Conservation (phyloP, 495 filamentous ascomycete species). For the Xylaria sp. region DNA sequence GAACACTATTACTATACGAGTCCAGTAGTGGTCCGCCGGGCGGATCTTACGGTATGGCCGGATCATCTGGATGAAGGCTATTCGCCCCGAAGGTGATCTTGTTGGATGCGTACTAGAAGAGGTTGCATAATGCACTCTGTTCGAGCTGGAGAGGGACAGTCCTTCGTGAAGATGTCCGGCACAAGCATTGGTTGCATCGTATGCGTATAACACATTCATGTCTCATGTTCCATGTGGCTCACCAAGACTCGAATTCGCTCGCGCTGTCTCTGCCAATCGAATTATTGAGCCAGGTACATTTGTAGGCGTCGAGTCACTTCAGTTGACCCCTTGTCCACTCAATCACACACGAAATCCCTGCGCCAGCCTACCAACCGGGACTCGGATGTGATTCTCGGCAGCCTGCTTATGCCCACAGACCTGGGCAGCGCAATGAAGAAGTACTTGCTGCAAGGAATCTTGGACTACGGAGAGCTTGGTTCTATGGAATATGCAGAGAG, state of each 20-base stretch:
- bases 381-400: slow-evolving; percentile 2
- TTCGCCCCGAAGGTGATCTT: not conserved
- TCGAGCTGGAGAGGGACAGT: not conserved
- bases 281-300: not conserved
- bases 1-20: not conserved
- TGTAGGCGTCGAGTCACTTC: slow-evolving; percentile 12
- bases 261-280: slow-evolving; percentile 2
- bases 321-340: slow-evolving; percentile 1
- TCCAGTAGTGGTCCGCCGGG: not conserved
- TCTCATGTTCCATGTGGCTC: not conserved
- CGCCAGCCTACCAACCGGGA: slow-evolving; percentile 16
- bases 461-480: not conserved
- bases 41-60: not conserved
- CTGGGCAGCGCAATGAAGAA: not conserved
- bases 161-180: not conserved
- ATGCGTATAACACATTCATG: not conserved
- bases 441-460: too few species aligned
- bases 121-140: not conserved
- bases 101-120: not conserved
- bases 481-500: not conserved
- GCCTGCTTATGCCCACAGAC: not conserved
- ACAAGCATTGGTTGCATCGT: not conserved
- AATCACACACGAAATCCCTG: slow-evolving; percentile 14
- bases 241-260: not conserved
- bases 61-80: not conserved